These are phyloP conservation scores for Metarhizium album DNA, from an alignment of 2,329 filamentous ascomycete genomes.

Conservation along the genomic window DNA sequence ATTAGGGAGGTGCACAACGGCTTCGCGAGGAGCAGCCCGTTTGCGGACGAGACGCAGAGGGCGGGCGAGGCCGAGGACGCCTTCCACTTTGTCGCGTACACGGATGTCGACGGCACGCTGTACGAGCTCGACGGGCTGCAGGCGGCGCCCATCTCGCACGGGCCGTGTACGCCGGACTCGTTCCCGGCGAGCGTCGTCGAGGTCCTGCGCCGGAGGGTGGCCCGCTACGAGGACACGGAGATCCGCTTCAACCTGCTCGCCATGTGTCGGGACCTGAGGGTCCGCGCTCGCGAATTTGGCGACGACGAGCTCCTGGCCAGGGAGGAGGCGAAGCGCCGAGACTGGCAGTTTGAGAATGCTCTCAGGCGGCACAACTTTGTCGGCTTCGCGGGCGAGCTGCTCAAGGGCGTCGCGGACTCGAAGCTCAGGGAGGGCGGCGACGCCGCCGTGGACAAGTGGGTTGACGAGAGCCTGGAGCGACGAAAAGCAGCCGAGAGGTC, in stretches of 20 bases:
- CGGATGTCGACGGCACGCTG: conserved; percentile 63
- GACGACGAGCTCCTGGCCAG: conserved; percentile 67
- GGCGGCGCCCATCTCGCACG: conserved; percentile 84
- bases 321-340: conserved; percentile 73
- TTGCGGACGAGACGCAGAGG: conserved; percentile 75
- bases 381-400: conserved; percentile 80
- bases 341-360: conserved; percentile 93
- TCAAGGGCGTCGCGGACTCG: conserved; percentile 70
- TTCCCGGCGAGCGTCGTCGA: conserved; percentile 76
- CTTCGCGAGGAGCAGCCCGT: conserved; percentile 80
- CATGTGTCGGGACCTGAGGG: conserved; percentile 74
- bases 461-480: conserved; percentile 54
- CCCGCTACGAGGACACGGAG: conserved; percentile 73
- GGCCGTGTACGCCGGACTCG: conserved; percentile 53
- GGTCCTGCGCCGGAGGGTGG: conserved; percentile 77
- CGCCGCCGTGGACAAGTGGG: conserved; percentile 60
- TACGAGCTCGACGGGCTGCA: conserved; percentile 96
- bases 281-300: conserved; percentile 68
- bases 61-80: conserved; percentile 69
- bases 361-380: conserved; percentile 91
- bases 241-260: conserved; percentile 95
- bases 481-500: conserved; percentile 31
- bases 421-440: conserved; percentile 59
- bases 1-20: conserved; percentile 80
- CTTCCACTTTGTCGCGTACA: conserved; percentile 97